These are phyloP conservation scores for Piper betle DNA, from an alignment of 164 flowering plant genomes.

Conservation along the genomic window DNA sequence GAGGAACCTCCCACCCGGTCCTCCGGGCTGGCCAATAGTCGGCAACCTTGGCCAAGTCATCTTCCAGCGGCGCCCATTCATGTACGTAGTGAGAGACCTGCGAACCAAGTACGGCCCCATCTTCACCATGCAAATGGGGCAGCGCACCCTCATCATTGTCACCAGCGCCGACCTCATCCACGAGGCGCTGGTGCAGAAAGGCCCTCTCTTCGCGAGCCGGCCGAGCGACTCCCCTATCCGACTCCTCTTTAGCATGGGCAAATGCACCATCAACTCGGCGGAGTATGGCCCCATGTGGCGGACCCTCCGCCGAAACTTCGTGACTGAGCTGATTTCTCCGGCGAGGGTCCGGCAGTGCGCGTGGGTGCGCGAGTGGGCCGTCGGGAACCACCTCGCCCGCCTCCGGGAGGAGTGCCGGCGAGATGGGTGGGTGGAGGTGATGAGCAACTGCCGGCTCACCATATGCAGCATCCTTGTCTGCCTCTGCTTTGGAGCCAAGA, in stretches of 20 bases:
- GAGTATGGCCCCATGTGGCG: conserved; percentile 87
- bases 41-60: conserved; percentile 73
- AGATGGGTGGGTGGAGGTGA: conserved; percentile 54
- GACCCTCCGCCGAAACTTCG: conserved; percentile 59
- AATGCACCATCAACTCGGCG: conserved; percentile 90
- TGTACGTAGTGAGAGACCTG: conserved; percentile 52
- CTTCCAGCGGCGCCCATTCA: conserved; percentile 57
- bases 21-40: conserved; percentile 80
- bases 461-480: conserved; percentile 71
- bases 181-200: conserved; percentile 69
- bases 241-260: conserved; percentile 60
- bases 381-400: conserved; percentile 44
- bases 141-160: conserved; percentile 57
- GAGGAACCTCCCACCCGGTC: conserved; percentile 73
- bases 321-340: conserved; percentile 62
- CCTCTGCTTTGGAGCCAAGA: conserved; percentile 64
- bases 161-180: conserved; percentile 64
- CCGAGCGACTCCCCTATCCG: conserved; percentile 75
- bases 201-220: conserved; percentile 63
- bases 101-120: conserved; percentile 64
- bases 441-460: conserved; percentile 67
- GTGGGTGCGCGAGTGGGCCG: conserved; percentile 72
- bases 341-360: conserved; percentile 48
- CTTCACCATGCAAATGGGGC: conserved; percentile 92
- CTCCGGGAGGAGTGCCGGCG: conserved; percentile 24